A percentile compares a stretch with the other conserved stretches of the same genome.
Conservation (phyloP, 352 stramenopile genomes). For the Plasmopara muralis region DNA sequence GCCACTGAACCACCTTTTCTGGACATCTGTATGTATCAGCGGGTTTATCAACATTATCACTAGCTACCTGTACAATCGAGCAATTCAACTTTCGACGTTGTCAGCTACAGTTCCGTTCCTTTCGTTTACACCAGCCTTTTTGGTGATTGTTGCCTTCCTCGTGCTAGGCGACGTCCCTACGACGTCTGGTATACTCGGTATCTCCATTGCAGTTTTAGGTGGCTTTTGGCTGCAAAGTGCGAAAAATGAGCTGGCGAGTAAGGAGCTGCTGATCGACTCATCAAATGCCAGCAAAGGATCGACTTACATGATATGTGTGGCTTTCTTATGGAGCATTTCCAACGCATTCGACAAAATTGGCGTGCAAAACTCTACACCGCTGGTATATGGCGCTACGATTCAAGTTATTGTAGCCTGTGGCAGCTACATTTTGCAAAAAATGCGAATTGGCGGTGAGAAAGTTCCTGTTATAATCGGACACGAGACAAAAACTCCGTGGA, state of each 20-base stretch:
- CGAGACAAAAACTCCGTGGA: conserved; percentile 60
- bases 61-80: conserved; percentile 80
- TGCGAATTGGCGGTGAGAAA: conserved; percentile 53
- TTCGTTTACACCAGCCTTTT: conserved; percentile 72
- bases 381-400: conserved; percentile 67
- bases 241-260: conserved; percentile 35
- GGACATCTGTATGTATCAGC: conserved; percentile 68
- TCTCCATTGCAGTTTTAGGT: conserved; percentile 62
- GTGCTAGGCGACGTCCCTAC: conserved; percentile 71
- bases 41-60: conserved; percentile 73
- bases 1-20: conserved; percentile 73
- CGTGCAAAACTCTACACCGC: conserved; percentile 67
- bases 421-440: conserved; percentile 53
- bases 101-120: conserved; percentile 73
- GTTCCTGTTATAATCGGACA: conserved; percentile 52
- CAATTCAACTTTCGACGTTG: conserved; percentile 78
- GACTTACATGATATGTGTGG: conserved; percentile 77
- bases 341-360: conserved; percentile 83
- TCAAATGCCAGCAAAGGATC: conserved; percentile 64
- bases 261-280: conserved; percentile 45
- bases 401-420: conserved; percentile 59
- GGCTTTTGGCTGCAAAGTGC: conserved; percentile 68
- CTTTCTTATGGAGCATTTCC: conserved; percentile 78
- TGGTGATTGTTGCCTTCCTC: conserved; percentile 70
- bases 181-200: conserved; percentile 45